Conservation (phyloP, 1,139 yeast species). For the Nakaseomyces glabratus region DNA sequence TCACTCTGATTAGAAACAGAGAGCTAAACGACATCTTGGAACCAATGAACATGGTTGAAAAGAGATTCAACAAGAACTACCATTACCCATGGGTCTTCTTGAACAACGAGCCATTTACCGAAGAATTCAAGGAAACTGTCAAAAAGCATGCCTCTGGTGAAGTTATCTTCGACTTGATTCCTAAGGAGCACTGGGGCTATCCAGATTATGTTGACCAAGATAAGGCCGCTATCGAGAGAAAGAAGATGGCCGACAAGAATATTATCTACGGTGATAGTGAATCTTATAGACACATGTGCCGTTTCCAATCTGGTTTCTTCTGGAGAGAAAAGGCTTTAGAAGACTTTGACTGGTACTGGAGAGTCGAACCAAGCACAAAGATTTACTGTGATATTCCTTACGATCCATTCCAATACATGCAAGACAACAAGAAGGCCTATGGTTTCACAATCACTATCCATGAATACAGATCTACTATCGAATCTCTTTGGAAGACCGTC, state of each 20-base stretch:
- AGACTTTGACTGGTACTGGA: constrained; percentile 84
- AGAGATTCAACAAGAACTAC: constrained; percentile 56
- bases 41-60: constrained; percentile 47
- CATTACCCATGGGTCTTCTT: constrained; percentile 74
- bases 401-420: constrained; percentile 78
- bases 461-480: constrained; percentile 71
- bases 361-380: constrained; percentile 81
- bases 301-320: constrained; percentile 86
- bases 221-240: constrained; percentile 46
- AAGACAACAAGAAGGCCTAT: constrained; percentile 60
- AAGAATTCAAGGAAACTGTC: constrained; percentile 43
- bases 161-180: constrained; percentile 49
- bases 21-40: constrained; percentile 51
- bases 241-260: constrained; percentile 39
- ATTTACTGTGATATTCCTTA: constrained; percentile 72
- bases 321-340: constrained; percentile 66
- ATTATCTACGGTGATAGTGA: constrained; percentile 57
- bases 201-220: constrained; percentile 55
- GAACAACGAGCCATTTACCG: constrained; percentile 59
- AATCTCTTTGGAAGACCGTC: constrained; percentile 73
- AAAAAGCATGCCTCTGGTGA: constrained; percentile 38
- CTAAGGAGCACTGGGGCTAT: constrained; percentile 45
- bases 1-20: constrained; percentile 59
- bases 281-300: constrained; percentile 81
- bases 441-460: constrained; percentile 78